Conservation (phyloP, 2,329 filamentous ascomycete genomes). For the Colletotrichum coccodes region DNA sequence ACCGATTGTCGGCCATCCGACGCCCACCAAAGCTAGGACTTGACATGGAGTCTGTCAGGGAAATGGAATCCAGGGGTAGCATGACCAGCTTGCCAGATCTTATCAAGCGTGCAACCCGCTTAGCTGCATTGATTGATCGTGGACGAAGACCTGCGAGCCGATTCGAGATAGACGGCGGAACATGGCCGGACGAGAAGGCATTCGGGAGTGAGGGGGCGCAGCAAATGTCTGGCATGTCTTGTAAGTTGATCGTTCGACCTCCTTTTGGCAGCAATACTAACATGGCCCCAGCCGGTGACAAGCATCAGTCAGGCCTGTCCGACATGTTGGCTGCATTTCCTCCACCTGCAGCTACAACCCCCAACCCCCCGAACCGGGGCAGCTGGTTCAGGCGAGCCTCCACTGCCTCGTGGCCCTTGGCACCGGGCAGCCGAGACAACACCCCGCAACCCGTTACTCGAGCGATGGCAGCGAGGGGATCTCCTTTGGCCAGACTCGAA, state of each 20-base stretch:
- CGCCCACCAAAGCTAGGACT: slow-evolving; percentile 73
- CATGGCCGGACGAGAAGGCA: slow-evolving; percentile 59
- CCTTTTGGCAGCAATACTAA: slow-evolving; percentile 30
- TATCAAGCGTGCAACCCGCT: slow-evolving; percentile 85
- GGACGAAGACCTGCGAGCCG: slow-evolving; percentile 74
- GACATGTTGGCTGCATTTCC: slow-evolving; percentile 75
- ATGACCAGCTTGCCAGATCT: slow-evolving; percentile 92
- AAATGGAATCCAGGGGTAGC: slow-evolving; percentile 86
- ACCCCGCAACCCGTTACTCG: slow-evolving; percentile 26
- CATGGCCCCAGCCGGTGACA: slow-evolving; percentile 49
- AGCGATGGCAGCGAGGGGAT: slow-evolving; percentile 25
- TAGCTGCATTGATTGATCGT: slow-evolving; percentile 89
- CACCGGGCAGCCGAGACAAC: slow-evolving; percentile 36
- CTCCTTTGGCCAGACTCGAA: slow-evolving; percentile 16
- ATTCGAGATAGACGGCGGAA: slow-evolving; percentile 59
- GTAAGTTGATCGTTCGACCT: slow-evolving; percentile 2
- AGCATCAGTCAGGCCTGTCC: slow-evolving; percentile 64
- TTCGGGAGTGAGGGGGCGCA: slow-evolving; percentile 49
- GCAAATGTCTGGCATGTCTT: slow-evolving; percentile 50
- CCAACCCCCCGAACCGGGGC: slow-evolving; percentile 58
- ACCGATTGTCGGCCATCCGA: slow-evolving; percentile 64
- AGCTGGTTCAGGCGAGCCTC: slow-evolving; percentile 51
- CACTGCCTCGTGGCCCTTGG: slow-evolving; percentile 60
- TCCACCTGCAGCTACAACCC: slow-evolving; percentile 61
- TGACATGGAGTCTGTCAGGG: slow-evolving; percentile 83